Percentiles rank a stretch among this genome's conserved stretches.
phyloP scores from a whole-genome alignment of 2,329 filamentous ascomycete genomes.

The Chrysoporthe austroafricana region DNA sequence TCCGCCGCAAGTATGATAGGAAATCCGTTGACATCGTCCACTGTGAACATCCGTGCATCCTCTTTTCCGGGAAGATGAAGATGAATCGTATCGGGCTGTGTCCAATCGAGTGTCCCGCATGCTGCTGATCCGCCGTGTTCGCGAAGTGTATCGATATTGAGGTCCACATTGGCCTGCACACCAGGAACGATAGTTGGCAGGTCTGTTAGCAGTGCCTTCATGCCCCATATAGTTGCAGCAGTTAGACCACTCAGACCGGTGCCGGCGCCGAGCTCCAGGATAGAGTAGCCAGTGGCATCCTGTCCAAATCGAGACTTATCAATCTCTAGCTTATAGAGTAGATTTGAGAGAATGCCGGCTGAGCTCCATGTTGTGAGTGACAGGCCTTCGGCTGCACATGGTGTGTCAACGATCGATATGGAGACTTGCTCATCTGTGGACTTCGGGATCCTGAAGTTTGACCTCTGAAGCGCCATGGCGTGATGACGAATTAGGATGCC shows the following conservation, averaged over 20 bases:
- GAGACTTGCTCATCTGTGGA: slow-evolving; percentile 8
- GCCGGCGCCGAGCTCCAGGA: slow-evolving; percentile 28
- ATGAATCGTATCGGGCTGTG: slow-evolving; percentile 16
- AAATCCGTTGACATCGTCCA: slow-evolving; percentile 23
- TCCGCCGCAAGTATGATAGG: slow-evolving; percentile 25
- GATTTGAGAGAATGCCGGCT: slow-evolving; percentile 26
- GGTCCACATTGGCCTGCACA: slow-evolving; percentile 26
- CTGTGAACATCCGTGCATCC: background rate
- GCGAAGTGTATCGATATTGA: slow-evolving; percentile 16
- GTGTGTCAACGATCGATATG: slow-evolving; percentile 25
- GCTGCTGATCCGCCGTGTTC: slow-evolving; percentile 12
- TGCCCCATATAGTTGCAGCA: slow-evolving; percentile 22
- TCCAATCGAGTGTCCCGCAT: slow-evolving; percentile 27
- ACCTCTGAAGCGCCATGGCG: slow-evolving; percentile 19
- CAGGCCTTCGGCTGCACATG: slow-evolving; percentile 24
- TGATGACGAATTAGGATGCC: background rate
- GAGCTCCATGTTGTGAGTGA: slow-evolving; percentile 28
- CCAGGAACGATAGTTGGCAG: slow-evolving; percentile 27
- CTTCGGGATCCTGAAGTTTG: slow-evolving; percentile 15
- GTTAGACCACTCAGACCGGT: slow-evolving; percentile 25
- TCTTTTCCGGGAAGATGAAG: background rate
- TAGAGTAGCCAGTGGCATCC: slow-evolving; percentile 1
- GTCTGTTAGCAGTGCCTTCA: slow-evolving; percentile 20
- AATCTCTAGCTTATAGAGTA: slow-evolving; percentile 21
- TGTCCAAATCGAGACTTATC: slow-evolving; percentile 7